These are phyloP conservation scores for Beauveria varroae DNA, from an alignment of 2,329 filamentous ascomycete species.

Conservation along the genomic window DNA sequence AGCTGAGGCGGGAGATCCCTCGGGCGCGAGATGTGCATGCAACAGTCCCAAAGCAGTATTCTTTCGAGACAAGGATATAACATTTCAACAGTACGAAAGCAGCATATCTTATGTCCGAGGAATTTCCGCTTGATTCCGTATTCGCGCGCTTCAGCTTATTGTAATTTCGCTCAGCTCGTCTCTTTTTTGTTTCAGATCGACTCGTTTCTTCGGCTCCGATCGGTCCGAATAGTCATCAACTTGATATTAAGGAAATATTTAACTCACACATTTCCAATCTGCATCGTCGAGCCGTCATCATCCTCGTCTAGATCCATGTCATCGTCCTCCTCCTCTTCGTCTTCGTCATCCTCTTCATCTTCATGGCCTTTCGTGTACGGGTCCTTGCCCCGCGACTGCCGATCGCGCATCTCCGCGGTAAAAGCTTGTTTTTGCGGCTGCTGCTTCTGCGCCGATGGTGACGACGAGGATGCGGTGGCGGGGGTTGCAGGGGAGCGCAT, in stretches of 20 bases:
- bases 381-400: constrained; percentile 52
- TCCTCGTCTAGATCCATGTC: constrained; percentile 6
- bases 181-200: no score
- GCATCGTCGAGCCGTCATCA: constrained; percentile 9
- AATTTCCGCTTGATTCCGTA: no score
- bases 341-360: constrained; percentile 21
- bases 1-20: no score
- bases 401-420: constrained; percentile 43
- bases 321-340: constrained; percentile 18
- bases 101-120: no score
- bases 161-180: no score
- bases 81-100: no score
- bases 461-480: background rate
- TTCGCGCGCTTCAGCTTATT: no score
- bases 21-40: no score
- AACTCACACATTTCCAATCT: constrained; percentile 14
- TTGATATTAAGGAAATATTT: background rate
- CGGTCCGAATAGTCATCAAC: no score
- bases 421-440: background rate
- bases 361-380: constrained; percentile 31
- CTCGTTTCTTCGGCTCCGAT: no score
- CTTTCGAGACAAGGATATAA: no score
- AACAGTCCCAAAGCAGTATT: no score
- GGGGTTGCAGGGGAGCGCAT: background rate
- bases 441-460: background rate